phyloP scores from a whole-genome alignment of 2,329 filamentous ascomycete genomes.

The Diaporthe citri region DNA sequence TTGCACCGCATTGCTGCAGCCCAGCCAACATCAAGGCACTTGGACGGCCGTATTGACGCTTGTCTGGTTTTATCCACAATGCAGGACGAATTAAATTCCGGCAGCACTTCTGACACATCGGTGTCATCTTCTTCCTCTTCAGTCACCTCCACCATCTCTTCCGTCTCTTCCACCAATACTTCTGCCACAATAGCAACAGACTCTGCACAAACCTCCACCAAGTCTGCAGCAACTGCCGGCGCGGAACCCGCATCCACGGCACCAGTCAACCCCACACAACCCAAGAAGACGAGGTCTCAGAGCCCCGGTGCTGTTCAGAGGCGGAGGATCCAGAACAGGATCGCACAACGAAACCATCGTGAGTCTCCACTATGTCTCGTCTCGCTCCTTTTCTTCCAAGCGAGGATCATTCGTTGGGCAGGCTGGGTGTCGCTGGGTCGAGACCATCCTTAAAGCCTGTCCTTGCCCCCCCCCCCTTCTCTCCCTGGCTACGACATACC shows the following conservation, averaged over 20 bases:
- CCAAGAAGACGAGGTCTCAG: slow-evolving; percentile 23
- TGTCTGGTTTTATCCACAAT: slow-evolving; percentile 15
- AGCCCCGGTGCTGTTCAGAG: slow-evolving; percentile 16
- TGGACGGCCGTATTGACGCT: background rate
- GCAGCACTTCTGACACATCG: slow-evolving; percentile 14
- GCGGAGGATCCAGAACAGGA: slow-evolving; percentile 23
- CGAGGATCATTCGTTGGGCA: background rate
- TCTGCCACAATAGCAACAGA: background rate
- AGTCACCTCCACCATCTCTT: slow-evolving; percentile 10
- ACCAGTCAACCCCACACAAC: slow-evolving; percentile 5
- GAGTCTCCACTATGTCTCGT: background rate
- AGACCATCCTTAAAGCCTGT: background rate
- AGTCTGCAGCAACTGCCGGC: background rate
- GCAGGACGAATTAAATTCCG: slow-evolving; percentile 13
- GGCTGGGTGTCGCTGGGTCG: background rate
- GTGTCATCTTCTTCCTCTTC: slow-evolving; percentile 22
- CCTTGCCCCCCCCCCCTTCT: background rate
- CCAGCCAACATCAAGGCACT: background rate
- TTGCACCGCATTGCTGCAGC: slow-evolving; percentile 6
- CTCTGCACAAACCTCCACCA: background rate
- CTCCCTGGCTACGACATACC: background rate
- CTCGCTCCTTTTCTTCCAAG: background rate
- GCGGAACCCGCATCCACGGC: background rate
- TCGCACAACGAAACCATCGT: slow-evolving; percentile 25
- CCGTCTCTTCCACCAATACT: slow-evolving; percentile 9